Base-by-base conservation (phyloP, 805 yeast species). In the Candida maris region DNA sequence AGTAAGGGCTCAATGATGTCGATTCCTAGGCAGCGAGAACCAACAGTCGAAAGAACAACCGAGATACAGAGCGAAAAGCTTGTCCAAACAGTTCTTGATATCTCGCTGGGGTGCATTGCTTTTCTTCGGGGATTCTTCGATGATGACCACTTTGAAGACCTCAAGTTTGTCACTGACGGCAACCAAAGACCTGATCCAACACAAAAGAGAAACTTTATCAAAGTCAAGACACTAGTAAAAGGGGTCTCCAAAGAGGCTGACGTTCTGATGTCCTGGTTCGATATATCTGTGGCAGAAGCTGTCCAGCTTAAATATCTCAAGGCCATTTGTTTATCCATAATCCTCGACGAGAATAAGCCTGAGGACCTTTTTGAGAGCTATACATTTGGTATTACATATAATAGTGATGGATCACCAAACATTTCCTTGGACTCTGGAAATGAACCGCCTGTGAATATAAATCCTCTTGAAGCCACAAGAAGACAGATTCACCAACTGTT, bases 51-150 rank as follows among this genome's bases (percentile, higher is more conserved):
- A 18, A 38, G 56, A 23, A 39, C 47, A 18, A 52, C 57, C 0
- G 35, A 29, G 2, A 10, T 37, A 2, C 55, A 53, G 30, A 68
- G 76, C 19, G 71, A 68, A 35, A 67, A 66, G 45, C 52, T 73
- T 36, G 59, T 76, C 5, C 68, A 73, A 35, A 65, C 77, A 2
- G 62, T 75, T 56, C 44, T 77, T 13, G 54, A 66, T 0, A 73
- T 75, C 67, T 67, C 80, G 0, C 62, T 78, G 45, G 79, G 82
- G 2, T 75, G 82, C 46, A 58, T 79, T 19, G 70, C 79, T 2
- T 79, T 67, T 46, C 54, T 78, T 12, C 61, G 84, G 39, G 78
- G 79, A 1, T 56, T 79, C 15, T 78, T 79, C 41, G 73, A 74
- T 6, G 81, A 78, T 42, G 72, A 67, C 9, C 66, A 63, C 47